Evolutionary conservation across 2,329 filamentous ascomycete species (phyloP), one percentile per base, ranked within the genome.

Genomic region (Aphanoascus verrucosus): DNA sequence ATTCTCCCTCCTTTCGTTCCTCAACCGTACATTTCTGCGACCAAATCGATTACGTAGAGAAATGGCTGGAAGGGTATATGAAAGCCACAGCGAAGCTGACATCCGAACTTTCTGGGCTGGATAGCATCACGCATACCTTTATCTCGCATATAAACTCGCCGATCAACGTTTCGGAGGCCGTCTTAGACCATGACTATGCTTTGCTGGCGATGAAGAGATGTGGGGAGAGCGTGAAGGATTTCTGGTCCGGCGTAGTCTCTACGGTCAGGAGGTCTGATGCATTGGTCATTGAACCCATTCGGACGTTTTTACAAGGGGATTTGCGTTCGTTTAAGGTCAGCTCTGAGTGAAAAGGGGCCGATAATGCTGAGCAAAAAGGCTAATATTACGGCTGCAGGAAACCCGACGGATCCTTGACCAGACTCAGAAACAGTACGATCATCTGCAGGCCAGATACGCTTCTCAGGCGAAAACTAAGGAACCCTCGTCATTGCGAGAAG

Each of bases 161-260:
- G 3, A 69, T 79, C 19, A 79, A 83, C 53, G 77, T 89, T 53
- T 88, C 86, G 56, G 90, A 96, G 69, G 85, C 86, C 52, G 80
- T 91, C 51, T 77, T 98, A 64, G 93, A 98, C 66, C 89, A 94
- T 71, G 93, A 98, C 71, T 97, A 97, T 69, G 93, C 90, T 0
- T 76, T 94, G 46, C 76, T 95, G 57, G 89, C 90, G 14, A 80
- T 97, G 68, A 87, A 86, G 69, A 80, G 86, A 54, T 86, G 90
- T 65, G 85, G 84, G 15, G 91, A 98, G 60, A 87, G 87, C 4
- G 84, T 88, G 52, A 83, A 84, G 62, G 90, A 95, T 65, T 90
- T 88, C 74, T 96, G 89, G 89, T 80, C 79, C 58, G 83, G 85
- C 59, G 78, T 89, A 20, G 71, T 95, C 53, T 77, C 76, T 55